Base-by-base conservation (phyloP, 2,329 filamentous ascomycete genomes). In the Fusarium odoratissimum region DNA sequence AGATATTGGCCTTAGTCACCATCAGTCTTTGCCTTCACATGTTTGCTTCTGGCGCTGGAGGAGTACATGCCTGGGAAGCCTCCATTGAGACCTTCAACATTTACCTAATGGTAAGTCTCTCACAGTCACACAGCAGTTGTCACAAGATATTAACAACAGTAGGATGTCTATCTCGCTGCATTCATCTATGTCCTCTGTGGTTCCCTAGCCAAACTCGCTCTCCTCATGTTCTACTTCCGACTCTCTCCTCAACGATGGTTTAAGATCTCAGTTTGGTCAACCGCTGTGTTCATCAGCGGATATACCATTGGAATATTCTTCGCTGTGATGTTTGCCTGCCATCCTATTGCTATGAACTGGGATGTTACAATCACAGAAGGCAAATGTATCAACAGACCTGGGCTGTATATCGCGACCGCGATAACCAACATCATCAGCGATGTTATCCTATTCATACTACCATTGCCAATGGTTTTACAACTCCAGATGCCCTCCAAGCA, bases 391-490 rank as follows among this genome's bases (percentile, higher is more conserved):
- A 79, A 85, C 51, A 81, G 82, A 28, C 81, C 84, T n/a, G 78
- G 82, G 3, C 82, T 88, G 31, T 87, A 87, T 73, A 83, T 88
- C 37, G 80, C 83, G 40, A 86, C 86, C 19, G 84, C 85, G 0
- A 82, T 81, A 6, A 78, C 84, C 23, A 87, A 86, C 64, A 85
- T 87, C 49, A 60, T 82, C 21, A 85, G 85, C 12, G 85, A 88
- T 70, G 56, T 88, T 8, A 71, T 87, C 10, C 81, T 86, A 21
- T 85, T 86, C 52, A 70, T 81, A 1, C 72, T 88, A 5, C 86
- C 86, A 0, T 81, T 87, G 33, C 83, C 82, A 1, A 84, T 86
- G 40, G 79, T 88, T 1, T 74, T 84, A 31, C 79, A 79, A n/a
- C 74, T 88, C 1, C 82, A 84, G 54, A 82, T 88, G 40, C 84